Conservation (phyloP, 2,329 filamentous ascomycete genomes). For the Fragosphaeria purpurea region DNA sequence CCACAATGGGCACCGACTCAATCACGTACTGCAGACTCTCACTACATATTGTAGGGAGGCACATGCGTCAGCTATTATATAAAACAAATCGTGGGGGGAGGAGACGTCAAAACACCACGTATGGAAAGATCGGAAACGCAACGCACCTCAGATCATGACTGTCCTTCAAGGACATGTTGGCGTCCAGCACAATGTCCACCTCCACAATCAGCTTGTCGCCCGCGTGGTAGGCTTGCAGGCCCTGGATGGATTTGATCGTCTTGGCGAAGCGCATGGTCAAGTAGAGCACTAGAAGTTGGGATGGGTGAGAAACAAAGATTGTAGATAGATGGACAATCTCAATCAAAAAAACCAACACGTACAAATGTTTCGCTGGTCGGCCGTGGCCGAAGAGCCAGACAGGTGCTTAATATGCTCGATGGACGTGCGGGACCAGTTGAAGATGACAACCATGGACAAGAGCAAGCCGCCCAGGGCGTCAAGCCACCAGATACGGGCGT, state of each 20-base stretch:
- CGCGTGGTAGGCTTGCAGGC: slow-evolving; percentile 73
- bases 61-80: not conserved
- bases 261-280: slow-evolving; percentile 89
- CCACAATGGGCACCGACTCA: slow-evolving; percentile 72
- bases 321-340: no score
- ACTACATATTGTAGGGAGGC: slow-evolving; percentile 19
- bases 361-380: slow-evolving; percentile 70
- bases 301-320: not conserved
- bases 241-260: slow-evolving; percentile 77
- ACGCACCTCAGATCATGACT: slow-evolving; percentile 61
- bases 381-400: slow-evolving; percentile 66
- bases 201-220: slow-evolving; percentile 76
- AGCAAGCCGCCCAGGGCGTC: slow-evolving; percentile 70
- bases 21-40: slow-evolving; percentile 76
- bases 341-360: slow-evolving; percentile 8
- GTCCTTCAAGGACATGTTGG: slow-evolving; percentile 64
- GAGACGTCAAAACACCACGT: not conserved
- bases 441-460: slow-evolving; percentile 69
- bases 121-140: not conserved
- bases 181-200: slow-evolving; percentile 75
- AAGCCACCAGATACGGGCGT: slow-evolving; percentile 71
- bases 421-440: slow-evolving; percentile 67
- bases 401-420: slow-evolving; percentile 71
- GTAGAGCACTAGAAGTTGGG: slow-evolving; percentile 53
- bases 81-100: no score